phyloP scores from a whole-genome alignment of 1,284 basidiomycete genomes.

The Pterulicium gracile region DNA sequence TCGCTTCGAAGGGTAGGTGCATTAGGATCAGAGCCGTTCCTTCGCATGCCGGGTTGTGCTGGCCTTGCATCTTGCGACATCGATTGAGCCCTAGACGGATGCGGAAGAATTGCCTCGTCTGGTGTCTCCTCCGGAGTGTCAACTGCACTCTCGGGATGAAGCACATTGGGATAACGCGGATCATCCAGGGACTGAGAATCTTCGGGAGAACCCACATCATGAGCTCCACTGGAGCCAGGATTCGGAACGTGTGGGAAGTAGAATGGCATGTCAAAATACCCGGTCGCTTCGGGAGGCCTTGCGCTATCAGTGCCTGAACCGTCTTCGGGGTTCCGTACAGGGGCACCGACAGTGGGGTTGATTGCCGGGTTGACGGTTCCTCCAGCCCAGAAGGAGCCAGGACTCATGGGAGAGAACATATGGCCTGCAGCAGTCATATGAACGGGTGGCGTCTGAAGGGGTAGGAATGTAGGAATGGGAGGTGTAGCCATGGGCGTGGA shows the following conservation, averaged over 20 bases:
- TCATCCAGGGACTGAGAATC: background rate
- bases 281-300: slow-evolving; percentile 4
- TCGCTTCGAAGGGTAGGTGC: no score
- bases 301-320: slow-evolving; percentile 6
- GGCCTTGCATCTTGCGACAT: background rate
- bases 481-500: slow-evolving; percentile 9
- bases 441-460: slow-evolving; percentile 12
- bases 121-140: background rate
- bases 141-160: background rate
- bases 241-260: slow-evolving; percentile 11
- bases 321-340: slow-evolving; percentile 23
- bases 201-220: background rate
- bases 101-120: background rate
- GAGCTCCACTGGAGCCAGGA: background rate
- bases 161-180: background rate
- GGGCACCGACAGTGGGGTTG: slow-evolving; percentile 62
- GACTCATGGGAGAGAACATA: slow-evolving; percentile 60
- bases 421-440: slow-evolving; percentile 57
- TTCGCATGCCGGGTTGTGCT: background rate
- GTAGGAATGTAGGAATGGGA: background rate
- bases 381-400: slow-evolving; percentile 44
- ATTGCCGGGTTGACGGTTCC: slow-evolving; percentile 39
- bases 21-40: background rate
- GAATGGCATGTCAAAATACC: slow-evolving; percentile 12
- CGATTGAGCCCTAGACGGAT: background rate